Conservation (phyloP, 306 rosid species). For the Prunus persica region DNA sequence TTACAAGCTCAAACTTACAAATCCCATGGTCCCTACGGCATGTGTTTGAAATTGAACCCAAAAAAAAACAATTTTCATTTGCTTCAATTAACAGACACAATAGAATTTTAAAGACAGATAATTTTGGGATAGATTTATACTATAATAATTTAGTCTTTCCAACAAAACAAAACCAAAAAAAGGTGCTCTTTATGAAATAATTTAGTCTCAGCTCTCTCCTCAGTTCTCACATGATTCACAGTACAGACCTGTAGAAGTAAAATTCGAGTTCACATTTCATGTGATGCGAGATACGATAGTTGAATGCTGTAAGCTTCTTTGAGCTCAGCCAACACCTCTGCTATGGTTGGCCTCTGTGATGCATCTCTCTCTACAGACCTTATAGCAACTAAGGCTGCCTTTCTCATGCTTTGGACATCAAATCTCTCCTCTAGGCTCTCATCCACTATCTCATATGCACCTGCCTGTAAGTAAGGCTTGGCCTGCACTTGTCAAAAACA, state of each 20-base stretch:
- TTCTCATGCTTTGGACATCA: conserved; percentile 72
- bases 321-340: conserved; percentile 71
- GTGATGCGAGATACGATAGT: conserved; percentile 57
- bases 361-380: conserved; percentile 85
- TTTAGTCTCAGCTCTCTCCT: neutral
- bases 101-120: neutral
- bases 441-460: conserved; percentile 80
- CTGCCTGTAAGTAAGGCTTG: conserved; percentile 92
- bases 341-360: conserved; percentile 75
- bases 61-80: too few relatives aligned
- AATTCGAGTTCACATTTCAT: conserved; percentile 28
- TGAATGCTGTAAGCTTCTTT: conserved; percentile 71
- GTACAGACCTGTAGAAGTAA: neutral
- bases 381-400: conserved; percentile 61
- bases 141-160: neutral
- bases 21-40: too few relatives aligned
- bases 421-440: conserved; percentile 56
- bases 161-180: too few relatives aligned
- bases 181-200: neutral
- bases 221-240: too few relatives aligned
- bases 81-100: neutral
- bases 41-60: too few relatives aligned
- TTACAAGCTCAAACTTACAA: too few relatives aligned
- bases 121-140: neutral
- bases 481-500: conserved; percentile 49